These are phyloP conservation scores for Trifolium fragiferum DNA, from an alignment of 306 rosid genomes.

Conservation along the genomic window DNA sequence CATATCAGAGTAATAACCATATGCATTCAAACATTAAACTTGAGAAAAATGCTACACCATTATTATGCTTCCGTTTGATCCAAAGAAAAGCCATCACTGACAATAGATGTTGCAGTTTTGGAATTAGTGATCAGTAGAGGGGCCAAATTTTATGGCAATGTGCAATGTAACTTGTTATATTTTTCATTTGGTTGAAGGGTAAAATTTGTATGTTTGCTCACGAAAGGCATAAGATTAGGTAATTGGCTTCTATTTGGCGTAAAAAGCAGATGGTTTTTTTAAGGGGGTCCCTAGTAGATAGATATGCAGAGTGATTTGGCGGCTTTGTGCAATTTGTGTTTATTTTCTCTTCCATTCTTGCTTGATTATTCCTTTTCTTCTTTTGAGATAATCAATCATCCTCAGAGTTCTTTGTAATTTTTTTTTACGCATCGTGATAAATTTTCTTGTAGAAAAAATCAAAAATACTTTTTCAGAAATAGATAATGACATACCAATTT, in stretches of 20 bases:
- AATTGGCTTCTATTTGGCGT: slow-evolving; percentile 27
- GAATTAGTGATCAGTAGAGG: background rate
- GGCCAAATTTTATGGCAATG: slow-evolving; percentile 17
- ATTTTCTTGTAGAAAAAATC: slow-evolving; percentile 1
- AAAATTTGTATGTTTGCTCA: background rate
- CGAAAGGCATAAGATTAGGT: slow-evolving; percentile 5
- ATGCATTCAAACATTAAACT: slow-evolving; percentile 29
- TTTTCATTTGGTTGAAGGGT: slow-evolving; percentile 6
- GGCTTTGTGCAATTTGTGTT: background rate
- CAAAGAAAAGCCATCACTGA: background rate
- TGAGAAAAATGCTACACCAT: slow-evolving; percentile 10
- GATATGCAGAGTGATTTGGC: slow-evolving; percentile 27
- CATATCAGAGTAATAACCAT: slow-evolving; percentile 17
- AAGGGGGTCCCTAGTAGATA: slow-evolving; percentile 20
- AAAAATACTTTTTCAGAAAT: slow-evolving; percentile 25
- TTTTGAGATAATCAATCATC: slow-evolving; percentile 22
- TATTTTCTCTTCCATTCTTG: slow-evolving; percentile 10
- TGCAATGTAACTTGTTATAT: slow-evolving; percentile 19
- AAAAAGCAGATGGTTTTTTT: slow-evolving; percentile 12
- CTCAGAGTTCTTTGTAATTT: slow-evolving; percentile 24
- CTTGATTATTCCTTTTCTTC: slow-evolving; percentile 16
- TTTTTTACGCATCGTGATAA: background rate
- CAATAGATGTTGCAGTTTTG: slow-evolving; percentile 7
- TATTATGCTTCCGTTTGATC: slow-evolving; percentile 12
- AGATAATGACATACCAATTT: slow-evolving; percentile 70